Base-by-base conservation (phyloP, 495 filamentous ascomycete species). In the Neurospora terricola region DNA sequence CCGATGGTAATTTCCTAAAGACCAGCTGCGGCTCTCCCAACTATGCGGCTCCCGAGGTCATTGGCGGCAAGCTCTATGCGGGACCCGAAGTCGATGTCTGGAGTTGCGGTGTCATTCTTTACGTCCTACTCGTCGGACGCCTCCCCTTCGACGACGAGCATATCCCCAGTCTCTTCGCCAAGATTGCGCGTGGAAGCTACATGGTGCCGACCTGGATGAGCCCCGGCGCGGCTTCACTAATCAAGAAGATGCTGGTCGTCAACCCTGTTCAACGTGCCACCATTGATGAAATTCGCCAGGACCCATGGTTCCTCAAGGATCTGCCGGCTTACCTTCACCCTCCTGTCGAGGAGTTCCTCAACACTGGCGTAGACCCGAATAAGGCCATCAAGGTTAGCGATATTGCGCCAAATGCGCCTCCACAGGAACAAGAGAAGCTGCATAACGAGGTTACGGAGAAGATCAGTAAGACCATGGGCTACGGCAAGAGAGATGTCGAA, bases 71-170 rank as follows among this genome's bases (percentile, higher is more conserved):
- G 86, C 86, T 99, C 71, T 99, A 99, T 78, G 96, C 96, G 36
- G 96, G 96, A 3, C 96, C 96, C 3, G 96, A 99, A 81, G 96
- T 99, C 62, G 96, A 99, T 81, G 96, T 99, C 10, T 99, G 96
- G 96, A 98, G 96, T 82, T 98, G 95, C 78, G 96, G 96, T 77
- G 96, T 99, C 76, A 99, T 99, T 76, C 87, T 99, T 70, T 99
- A 98, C 79, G 96, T 99, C 71, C 84, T 99, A 76, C 86, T 99
- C 36, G 93, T 95, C 66, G 96, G 96, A 70, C 87, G 94, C 43
- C 85, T 99, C 37, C 96, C 96, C 11, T 99, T 99, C 78, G 96
- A 99, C 81, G 96, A 99, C 80, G 96, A 99, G 74, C 97, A 97
- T 78, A 85, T 79, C 39, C 83, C 77, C 69, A 85, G 78, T 43